Conservation (phyloP, 768 basidiomycete genomes). For the Mycena rosella region DNA sequence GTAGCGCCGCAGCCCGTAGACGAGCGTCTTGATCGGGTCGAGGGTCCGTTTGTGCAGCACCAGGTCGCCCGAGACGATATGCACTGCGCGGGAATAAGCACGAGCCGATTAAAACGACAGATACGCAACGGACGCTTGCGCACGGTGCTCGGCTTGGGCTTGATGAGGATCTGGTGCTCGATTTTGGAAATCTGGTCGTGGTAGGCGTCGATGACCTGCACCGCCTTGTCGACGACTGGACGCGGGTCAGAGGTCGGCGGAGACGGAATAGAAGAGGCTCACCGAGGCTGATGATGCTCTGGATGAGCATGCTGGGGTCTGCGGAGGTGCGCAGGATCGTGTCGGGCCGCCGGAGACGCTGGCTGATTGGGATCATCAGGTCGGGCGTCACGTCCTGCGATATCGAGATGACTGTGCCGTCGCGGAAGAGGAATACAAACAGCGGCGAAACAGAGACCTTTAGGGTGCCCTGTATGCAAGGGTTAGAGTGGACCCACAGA, state of each 20-base stretch:
- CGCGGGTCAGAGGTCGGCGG: not conserved
- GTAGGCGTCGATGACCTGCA: constrained; percentile 78
- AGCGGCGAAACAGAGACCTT: constrained; percentile 69
- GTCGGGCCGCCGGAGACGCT: constrained; percentile 67
- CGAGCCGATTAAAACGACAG: not conserved
- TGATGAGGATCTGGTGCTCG: constrained; percentile 69
- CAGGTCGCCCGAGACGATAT: constrained; percentile 80
- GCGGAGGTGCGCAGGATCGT: constrained; percentile 72
- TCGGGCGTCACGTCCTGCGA: constrained; percentile 53
- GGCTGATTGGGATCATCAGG: constrained; percentile 65
- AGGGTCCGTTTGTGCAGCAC: constrained; percentile 79
- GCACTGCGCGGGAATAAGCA: constrained; percentile 58
- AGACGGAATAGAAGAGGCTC: not conserved
- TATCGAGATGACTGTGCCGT: constrained; percentile 71
- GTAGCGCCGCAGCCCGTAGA: constrained; percentile 73
- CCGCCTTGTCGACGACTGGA: constrained; percentile 71
- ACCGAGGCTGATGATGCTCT: constrained; percentile 70
- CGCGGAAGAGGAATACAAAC: constrained; percentile 73
- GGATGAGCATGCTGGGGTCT: constrained; percentile 71
- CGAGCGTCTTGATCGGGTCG: constrained; percentile 75
- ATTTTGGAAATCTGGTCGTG: constrained; percentile 69
- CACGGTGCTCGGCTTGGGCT: constrained; percentile 70
- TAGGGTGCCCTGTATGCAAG: constrained; percentile 48
- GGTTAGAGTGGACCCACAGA: constrained; percentile 39
- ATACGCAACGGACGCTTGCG: constrained; percentile 59